phyloP scores from a whole-genome alignment of 495 filamentous ascomycete species.

The Penicillium ochrochloron region DNA sequence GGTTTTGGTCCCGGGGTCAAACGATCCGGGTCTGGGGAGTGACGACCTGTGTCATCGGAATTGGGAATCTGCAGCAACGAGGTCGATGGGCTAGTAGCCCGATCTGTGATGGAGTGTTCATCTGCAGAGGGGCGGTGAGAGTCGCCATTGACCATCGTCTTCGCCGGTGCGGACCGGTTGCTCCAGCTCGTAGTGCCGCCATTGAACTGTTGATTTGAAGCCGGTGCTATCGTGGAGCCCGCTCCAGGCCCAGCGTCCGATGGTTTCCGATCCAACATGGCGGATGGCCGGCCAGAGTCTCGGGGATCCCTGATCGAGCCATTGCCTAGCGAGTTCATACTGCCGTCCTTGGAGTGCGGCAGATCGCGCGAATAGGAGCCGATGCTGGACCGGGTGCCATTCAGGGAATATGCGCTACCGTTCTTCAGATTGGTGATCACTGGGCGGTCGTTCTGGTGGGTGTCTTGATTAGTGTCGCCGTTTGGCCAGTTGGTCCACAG shows the following conservation, averaged over 20 bases:
- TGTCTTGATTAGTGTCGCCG: constrained; percentile 45
- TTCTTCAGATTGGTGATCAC: constrained; percentile 43
- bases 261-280: constrained; percentile 42
- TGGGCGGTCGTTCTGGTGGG: constrained; percentile 43
- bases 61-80: constrained; percentile 41
- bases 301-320: constrained; percentile 44
- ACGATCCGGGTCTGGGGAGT: constrained; percentile 46
- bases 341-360: constrained; percentile 56
- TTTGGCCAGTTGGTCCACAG: constrained; percentile 55
- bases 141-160: constrained; percentile 49
- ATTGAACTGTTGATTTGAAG: constrained; percentile 41
- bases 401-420: constrained; percentile 52
- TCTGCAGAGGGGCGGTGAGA: constrained; percentile 40
- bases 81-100: constrained; percentile 32
- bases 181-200: constrained; percentile 34
- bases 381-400: constrained; percentile 52
- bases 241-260: constrained; percentile 39
- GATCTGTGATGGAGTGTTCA: constrained; percentile 37
- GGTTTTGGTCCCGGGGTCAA: constrained; percentile 43
- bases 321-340: constrained; percentile 56
- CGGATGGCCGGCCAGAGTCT: constrained; percentile 46
- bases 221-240: constrained; percentile 36
- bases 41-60: constrained; percentile 43
- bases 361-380: constrained; percentile 55
- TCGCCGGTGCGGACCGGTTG: constrained; percentile 38